A percentile compares a stretch with the other conserved stretches of the same genome.
phyloP scores from a whole-genome alignment of 495 filamentous ascomycete species.

The Aspergillus mulundensis region DNA sequence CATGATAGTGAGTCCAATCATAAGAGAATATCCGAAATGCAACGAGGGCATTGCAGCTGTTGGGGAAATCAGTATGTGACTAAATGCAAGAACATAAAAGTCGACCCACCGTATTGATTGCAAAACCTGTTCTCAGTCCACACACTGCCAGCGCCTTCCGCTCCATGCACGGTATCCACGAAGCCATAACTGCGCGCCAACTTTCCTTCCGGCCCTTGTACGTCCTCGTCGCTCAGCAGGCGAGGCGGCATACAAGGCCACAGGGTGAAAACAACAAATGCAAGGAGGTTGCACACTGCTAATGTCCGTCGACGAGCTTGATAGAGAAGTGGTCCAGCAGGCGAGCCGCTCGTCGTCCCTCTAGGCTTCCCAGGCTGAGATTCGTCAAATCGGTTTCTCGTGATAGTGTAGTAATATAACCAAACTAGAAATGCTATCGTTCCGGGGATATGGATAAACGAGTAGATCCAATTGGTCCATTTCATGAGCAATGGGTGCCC shows the following conservation, averaged over 20 bases:
- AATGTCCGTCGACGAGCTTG: conserved; percentile 63
- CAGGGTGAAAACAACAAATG: conserved; percentile 71
- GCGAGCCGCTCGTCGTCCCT: conserved; percentile 33
- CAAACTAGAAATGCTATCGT: conserved; percentile 67
- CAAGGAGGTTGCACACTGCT: conserved; percentile 70
- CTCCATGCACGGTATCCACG: conserved; percentile 69
- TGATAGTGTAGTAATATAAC: conserved; percentile 64
- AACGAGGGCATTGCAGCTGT: conserved; percentile 74
- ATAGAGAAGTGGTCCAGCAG: conserved; percentile 51
- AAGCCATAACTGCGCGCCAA: conserved; percentile 61
- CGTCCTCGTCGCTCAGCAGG: conserved; percentile 53
- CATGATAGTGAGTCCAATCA: conserved; percentile 67
- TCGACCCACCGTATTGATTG: conserved; percentile 53
- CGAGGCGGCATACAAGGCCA: conserved; percentile 83
- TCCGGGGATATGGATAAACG: conserved; percentile 78
- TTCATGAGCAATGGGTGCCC: conserved; percentile 37
- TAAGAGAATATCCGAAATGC: conserved; percentile 75
- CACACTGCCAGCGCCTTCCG: conserved; percentile 57
- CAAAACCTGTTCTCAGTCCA: conserved; percentile 73
- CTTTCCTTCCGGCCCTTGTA: conserved; percentile 38
- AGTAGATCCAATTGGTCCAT: conserved; percentile 64
- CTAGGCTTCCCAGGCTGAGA: conserved; percentile 33
- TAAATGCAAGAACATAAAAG: not conserved
- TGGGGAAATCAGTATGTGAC: not conserved
- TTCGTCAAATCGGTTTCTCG: conserved; percentile 39